These are phyloP conservation scores for Mariannaea sp. DNA, from an alignment of 2,329 filamentous ascomycete species.

Conservation along the genomic window DNA sequence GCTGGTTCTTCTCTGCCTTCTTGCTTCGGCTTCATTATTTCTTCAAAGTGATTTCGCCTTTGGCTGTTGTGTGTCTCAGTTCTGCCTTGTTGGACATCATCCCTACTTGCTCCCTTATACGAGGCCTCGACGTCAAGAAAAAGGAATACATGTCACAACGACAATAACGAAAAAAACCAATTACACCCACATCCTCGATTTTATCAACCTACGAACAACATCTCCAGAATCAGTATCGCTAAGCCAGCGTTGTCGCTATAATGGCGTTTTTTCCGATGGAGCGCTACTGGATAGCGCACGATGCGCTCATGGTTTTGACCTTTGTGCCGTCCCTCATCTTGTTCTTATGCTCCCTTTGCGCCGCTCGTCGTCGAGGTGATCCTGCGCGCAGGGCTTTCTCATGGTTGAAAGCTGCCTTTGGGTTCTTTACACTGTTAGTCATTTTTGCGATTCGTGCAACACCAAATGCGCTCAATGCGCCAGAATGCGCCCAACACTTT, in stretches of 20 bases:
- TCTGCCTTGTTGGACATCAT: too few species aligned
- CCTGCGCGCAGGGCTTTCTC: conserved; percentile 32
- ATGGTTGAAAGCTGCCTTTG: conserved; percentile 34
- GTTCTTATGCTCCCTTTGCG: conserved; percentile 31
- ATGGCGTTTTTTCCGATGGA: conserved; percentile 8
- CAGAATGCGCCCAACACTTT: too few species aligned
- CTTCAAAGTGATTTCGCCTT: too few species aligned
- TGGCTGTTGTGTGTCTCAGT: too few species aligned
- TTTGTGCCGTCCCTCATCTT: conserved; percentile 27
- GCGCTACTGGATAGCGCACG: conserved; percentile 16
- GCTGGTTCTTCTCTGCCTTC: too few species aligned
- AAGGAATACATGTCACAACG: background rate
- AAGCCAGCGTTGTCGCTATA: background rate
- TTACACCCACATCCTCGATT: background rate
- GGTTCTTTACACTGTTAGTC: conserved; percentile 34
- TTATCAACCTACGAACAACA: background rate
- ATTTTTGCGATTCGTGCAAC: background rate
- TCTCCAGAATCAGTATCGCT: background rate
- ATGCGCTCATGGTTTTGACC: conserved; percentile 22
- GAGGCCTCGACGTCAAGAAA: background rate
- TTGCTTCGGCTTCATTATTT: too few species aligned
- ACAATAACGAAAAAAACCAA: background rate
- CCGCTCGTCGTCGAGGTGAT: conserved; percentile 30
- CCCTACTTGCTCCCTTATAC: too few species aligned
- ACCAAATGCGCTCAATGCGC: too few species aligned